These are phyloP conservation scores for Auricularia cornea DNA, from an alignment of 768 basidiomycete species.

Conservation along the genomic window DNA sequence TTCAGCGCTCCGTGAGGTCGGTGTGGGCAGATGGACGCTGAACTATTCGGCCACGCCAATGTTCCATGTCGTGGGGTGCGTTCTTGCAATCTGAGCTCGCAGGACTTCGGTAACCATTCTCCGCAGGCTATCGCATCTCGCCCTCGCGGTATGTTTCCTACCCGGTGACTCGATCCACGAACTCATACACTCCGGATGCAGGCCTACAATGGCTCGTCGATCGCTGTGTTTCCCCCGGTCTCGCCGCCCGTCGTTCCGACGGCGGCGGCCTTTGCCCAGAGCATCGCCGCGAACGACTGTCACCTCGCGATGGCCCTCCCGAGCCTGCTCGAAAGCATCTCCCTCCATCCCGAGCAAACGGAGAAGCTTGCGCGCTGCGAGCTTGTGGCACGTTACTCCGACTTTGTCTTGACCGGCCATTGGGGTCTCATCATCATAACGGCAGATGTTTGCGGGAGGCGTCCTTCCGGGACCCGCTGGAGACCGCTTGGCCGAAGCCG, in stretches of 20 bases:
- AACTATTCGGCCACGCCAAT: neutral
- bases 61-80: neutral
- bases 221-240: neutral
- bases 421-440: neutral
- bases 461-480: conserved; percentile 17
- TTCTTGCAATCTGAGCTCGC: neutral
- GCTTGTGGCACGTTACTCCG: neutral
- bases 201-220: neutral
- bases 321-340: neutral
- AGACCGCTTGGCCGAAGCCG: conserved; percentile 11
- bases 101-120: neutral
- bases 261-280: neutral
- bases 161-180: neutral
- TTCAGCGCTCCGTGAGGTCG: neutral
- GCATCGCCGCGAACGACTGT: neutral
- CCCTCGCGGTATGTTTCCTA: neutral
- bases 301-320: neutral
- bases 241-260: neutral
- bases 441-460: conserved; percentile 16
- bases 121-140: neutral
- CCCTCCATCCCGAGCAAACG: neutral
- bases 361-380: neutral
- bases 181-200: neutral
- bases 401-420: neutral
- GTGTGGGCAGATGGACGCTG: neutral